phyloP scores from a whole-genome alignment of 495 filamentous ascomycete genomes.

The Neurospora cerealis region DNA sequence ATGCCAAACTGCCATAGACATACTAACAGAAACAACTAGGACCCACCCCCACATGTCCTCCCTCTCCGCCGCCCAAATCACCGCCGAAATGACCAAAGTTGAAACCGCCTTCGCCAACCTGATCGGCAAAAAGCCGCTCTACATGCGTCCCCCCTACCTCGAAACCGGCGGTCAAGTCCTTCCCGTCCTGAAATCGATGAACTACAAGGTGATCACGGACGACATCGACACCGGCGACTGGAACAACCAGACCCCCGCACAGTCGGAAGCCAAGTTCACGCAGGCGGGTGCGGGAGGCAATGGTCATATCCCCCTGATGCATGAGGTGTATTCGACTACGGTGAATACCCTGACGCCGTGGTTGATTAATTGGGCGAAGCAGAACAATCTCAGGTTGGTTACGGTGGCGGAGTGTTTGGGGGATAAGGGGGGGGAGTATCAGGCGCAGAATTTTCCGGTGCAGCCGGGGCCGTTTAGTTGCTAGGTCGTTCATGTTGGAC shows the following conservation, averaged over 20 bases:
- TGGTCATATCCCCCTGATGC: constrained; percentile 47
- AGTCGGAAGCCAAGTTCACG: constrained; percentile 34
- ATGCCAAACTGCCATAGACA: background rate
- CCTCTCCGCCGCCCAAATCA: constrained; percentile 29
- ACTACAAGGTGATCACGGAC: constrained; percentile 45
- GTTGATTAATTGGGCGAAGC: constrained; percentile 44
- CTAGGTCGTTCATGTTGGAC: no score
- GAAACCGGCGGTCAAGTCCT: constrained; percentile 36
- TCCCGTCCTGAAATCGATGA: constrained; percentile 33
- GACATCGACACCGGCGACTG: constrained; percentile 46
- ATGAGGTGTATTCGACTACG: constrained; percentile 41
- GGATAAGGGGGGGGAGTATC: constrained; percentile 36
- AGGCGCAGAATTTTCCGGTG: constrained; percentile 26
- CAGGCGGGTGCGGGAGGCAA: constrained; percentile 35
- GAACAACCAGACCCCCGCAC: constrained; percentile 35
- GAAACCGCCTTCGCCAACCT: constrained; percentile 44
- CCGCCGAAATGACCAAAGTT: constrained; percentile 38
- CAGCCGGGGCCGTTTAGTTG: constrained; percentile 14
- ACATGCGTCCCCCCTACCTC: constrained; percentile 45
- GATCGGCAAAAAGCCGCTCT: constrained; percentile 42
- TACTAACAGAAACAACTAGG: constrained; percentile 2
- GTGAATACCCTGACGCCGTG: constrained; percentile 39
- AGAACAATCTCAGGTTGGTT: constrained; percentile 39
- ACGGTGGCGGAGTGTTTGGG: constrained; percentile 47
- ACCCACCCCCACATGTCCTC: constrained; percentile 35